A percentile compares a stretch with the other conserved stretches of the same genome.
Conservation (phyloP, 768 basidiomycete genomes). For the Mycena chlorophos region DNA sequence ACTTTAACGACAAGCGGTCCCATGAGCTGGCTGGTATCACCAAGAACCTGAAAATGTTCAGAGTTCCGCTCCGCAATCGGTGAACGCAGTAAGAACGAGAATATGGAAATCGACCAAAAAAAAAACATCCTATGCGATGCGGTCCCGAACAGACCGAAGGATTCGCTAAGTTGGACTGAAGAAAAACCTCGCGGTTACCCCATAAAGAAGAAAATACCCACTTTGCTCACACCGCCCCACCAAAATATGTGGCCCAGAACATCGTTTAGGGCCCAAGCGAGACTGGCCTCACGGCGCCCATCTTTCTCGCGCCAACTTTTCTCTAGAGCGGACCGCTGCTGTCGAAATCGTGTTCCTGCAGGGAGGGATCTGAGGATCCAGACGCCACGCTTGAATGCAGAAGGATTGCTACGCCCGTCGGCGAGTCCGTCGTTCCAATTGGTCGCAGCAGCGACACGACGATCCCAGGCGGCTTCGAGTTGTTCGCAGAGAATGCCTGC, state of each 20-base stretch:
- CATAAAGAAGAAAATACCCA: too few species aligned
- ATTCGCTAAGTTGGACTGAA: too few species aligned
- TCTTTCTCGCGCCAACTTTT: constrained; percentile 45
- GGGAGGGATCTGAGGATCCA: constrained; percentile 42
- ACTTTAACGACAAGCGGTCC: constrained; percentile 63
- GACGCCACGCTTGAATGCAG: constrained; percentile 34
- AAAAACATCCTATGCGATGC: too few species aligned
- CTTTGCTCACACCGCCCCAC: constrained; percentile 62
- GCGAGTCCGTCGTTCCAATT: constrained; percentile 57
- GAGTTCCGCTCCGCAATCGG: background rate
- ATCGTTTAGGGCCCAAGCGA: constrained; percentile 63
- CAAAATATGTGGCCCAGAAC: constrained; percentile 60
- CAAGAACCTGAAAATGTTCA: constrained; percentile 45
- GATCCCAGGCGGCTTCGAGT: constrained; percentile 57
- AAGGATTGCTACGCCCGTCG: constrained; percentile 45
- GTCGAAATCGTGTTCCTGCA: constrained; percentile 26
- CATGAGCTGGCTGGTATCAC: constrained; percentile 63
- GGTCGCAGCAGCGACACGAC: constrained; percentile 47
- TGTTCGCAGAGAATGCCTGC: constrained; percentile 49
- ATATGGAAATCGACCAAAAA: background rate
- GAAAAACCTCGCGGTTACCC: too few species aligned
- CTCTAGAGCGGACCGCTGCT: constrained; percentile 34
- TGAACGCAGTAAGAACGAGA: too few species aligned
- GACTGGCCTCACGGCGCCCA: constrained; percentile 49
- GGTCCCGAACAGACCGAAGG: too few species aligned